These are phyloP conservation scores for Pleurotus platypus DNA, from an alignment of 768 basidiomycete species.

Conservation along the genomic window DNA sequence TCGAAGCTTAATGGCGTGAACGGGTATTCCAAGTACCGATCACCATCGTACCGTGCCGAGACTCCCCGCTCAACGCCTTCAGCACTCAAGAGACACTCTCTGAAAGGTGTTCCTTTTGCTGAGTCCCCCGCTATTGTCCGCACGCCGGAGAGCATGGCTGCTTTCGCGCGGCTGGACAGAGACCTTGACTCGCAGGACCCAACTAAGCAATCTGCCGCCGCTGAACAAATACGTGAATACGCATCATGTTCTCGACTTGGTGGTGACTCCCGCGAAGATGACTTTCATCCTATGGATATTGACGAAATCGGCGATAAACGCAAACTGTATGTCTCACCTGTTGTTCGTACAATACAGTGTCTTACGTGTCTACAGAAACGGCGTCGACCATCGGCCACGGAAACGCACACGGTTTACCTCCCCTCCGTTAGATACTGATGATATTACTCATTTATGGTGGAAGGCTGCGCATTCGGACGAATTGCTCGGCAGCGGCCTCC, in stretches of 20 bases:
- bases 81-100: slow-evolving; percentile 22
- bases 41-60: slow-evolving; percentile 30
- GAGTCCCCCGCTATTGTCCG: slow-evolving; percentile 70
- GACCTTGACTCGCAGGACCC: slow-evolving; percentile 5
- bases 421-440: slow-evolving; percentile 33
- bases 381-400: slow-evolving; percentile 45
- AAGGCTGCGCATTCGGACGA: slow-evolving; percentile 59
- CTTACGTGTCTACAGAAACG: slow-evolving; percentile 23
- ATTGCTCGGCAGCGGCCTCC: slow-evolving; percentile 63
- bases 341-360: neutral
- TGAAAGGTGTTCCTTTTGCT: slow-evolving; percentile 47
- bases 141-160: slow-evolving; percentile 69
- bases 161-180: slow-evolving; percentile 57
- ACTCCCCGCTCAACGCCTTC: slow-evolving; percentile 21
- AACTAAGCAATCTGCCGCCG: slow-evolving; percentile 12
- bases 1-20: slow-evolving; percentile 39
- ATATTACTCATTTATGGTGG: slow-evolving; percentile 70
- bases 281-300: slow-evolving; percentile 21
- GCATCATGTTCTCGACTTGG: slow-evolving; percentile 32
- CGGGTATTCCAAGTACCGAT: slow-evolving; percentile 36
- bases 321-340: slow-evolving; percentile 40
- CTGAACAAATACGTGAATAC: slow-evolving; percentile 32
- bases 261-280: slow-evolving; percentile 26
- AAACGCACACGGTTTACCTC: slow-evolving; percentile 58
- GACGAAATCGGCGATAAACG: slow-evolving; percentile 57